Evolutionary conservation across 495 filamentous ascomycete genomes (phyloP), one percentile per base, ranked within the genome.

Genomic region (Hypoxylon intermedium): DNA sequence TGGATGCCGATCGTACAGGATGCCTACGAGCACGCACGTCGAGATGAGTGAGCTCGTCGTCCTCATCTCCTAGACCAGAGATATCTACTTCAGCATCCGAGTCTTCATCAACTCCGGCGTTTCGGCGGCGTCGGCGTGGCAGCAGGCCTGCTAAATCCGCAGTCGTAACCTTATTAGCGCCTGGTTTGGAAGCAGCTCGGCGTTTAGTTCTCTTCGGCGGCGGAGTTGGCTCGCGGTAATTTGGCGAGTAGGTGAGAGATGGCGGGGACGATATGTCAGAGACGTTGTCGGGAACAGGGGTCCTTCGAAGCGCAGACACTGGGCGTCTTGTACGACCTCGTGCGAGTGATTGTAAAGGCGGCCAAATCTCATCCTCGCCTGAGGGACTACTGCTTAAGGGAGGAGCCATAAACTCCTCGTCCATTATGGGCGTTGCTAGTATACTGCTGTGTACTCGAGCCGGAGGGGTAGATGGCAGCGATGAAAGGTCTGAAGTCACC

Each of bases 191-290:
- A 34, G 53, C 60, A 9, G 56, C 61, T 48, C 48, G 65, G 34
- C 56, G 57, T 44, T 54, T 67, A 16, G 53, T 52, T 19, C 63
- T 69, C 9, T 37, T 60, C 36, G 45, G 67, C 13, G 31, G 73
- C 46, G 58, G 70, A 53, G 59, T 66, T 52, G 60, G 61, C 57
- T 48, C 68, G 31, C 60, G 69, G 53, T 75, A 79, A 49, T 80
- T 79, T 2, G 79, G 79, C 2, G 79, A 82, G 56, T 82, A 77
- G 7, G 79, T 82, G 0, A 82, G 72, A 2, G 79, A 82, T 2
- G 79, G 79, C 0, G 78, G 79, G 9, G 79, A 82, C 0, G 79
- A 82, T 11, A 79, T 63, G 26, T 77, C 72, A 6, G 78, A 80
- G 31, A 63, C 20, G 19, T 67, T 60, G 30, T 76, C 71, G 40